Base-by-base conservation (phyloP, 2,329 filamentous ascomycete species). In the Venturia asperata region DNA sequence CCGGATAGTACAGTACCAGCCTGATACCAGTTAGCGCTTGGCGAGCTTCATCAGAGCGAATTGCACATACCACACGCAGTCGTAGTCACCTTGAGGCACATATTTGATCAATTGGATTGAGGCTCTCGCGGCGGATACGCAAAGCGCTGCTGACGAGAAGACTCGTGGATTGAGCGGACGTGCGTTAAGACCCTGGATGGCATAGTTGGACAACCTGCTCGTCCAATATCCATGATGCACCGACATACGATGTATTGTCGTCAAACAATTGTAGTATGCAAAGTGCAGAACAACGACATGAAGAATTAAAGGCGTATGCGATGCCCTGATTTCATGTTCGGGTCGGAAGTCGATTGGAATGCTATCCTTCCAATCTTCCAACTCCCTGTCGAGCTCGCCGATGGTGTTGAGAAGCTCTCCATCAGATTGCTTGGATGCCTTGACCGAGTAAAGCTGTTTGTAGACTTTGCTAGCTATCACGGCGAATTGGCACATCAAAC, bases 191-290 rank as follows among this genome's bases (percentile, higher is more conserved):
- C 94, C 94, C 75, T 96, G 91, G 65, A 97, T 94, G 19, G 94
- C 94, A 72, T 92, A 97, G 72, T 97, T 93, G 45, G 92, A 96
- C 49, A 99, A 78, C 45, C 94, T 86, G 72, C 91, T 97, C 0
- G 93, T 97, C 94, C 94, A 99, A 77, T 96, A 97, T 17, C 94
- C 94, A 73, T 97, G 92, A 71, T 97, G 94, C 39, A 97, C 90
- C 52, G 91, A 96, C 94, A 97, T 99, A 63, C 94, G 90, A 75
- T 99, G 94, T 68, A 99, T 97, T 0, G 94, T 99, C 0, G 93
- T 97, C 63, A 99, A 79, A 71, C 92, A 97, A 75, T 99, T 99
- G 80, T 97, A 97, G 77, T 99, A 99, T 1, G 91, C 88, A 72
- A 99, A 95, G 75, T 99, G 94, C 66, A 99, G 80, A 74, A 96